Evolutionary conservation across 164 flowering plant genomes (phyloP).

Genomic region (Umbellularia californica): DNA sequence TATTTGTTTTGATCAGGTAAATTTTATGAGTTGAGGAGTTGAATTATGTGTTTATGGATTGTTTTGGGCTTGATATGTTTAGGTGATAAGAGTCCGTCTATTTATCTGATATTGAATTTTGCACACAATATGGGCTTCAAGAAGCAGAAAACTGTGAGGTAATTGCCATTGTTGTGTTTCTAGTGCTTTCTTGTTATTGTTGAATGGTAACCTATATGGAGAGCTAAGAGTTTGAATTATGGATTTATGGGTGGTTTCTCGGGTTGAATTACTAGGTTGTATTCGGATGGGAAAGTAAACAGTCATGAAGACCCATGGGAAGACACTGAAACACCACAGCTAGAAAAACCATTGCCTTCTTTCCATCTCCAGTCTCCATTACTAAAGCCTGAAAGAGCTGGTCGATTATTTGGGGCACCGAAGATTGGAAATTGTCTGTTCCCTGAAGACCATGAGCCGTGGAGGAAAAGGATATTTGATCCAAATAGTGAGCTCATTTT

Average conservation of each 20-base stretch:
- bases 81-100: neutral
- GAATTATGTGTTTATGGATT: neutral
- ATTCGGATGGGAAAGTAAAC: slow-evolving; percentile 40
- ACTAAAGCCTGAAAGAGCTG: slow-evolving; percentile 3
- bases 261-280: slow-evolving; percentile 44
- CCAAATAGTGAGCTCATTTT: slow-evolving; percentile 76
- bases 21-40: no score
- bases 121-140: slow-evolving; percentile 33
- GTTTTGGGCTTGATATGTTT: neutral
- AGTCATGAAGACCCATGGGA: slow-evolving; percentile 31
- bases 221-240: neutral
- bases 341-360: neutral
- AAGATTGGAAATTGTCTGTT: slow-evolving; percentile 41
- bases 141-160: slow-evolving; percentile 64
- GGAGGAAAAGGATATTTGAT: slow-evolving; percentile 59
- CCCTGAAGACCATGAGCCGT: slow-evolving; percentile 50
- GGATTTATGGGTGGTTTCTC: slow-evolving; percentile 2
- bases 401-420: slow-evolving; percentile 27
- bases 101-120: neutral
- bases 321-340: slow-evolving; percentile 9
- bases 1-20: no score
- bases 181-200: neutral
- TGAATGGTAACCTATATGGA: neutral
- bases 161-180: neutral
- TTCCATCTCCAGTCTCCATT: slow-evolving; percentile 33